Evolutionary conservation across 2,329 filamentous ascomycete genomes (phyloP).

Genomic region (Arthrobotrys entomopaga): DNA sequence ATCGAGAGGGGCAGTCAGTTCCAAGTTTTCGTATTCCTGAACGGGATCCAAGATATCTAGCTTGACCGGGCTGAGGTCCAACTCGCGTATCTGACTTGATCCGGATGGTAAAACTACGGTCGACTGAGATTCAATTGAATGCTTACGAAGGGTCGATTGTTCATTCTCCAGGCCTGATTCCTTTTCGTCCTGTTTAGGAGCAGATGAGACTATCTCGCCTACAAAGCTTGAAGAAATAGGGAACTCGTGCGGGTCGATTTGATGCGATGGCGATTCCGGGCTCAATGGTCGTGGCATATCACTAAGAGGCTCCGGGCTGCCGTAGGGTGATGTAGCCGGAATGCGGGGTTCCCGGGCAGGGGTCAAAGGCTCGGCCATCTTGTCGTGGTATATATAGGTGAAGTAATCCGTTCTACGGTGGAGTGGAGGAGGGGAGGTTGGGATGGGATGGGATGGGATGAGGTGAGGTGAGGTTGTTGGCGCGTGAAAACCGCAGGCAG

Average conservation of each 20-base stretch:
- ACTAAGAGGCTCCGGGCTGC: conserved; percentile 45
- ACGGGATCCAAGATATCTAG: conserved; percentile 4
- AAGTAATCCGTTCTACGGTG: neutral
- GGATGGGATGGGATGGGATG: too few relatives aligned
- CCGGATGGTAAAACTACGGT: conserved; percentile 23
- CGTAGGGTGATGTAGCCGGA: conserved; percentile 48
- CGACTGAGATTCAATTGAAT: conserved; percentile 20
- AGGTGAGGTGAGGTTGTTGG: neutral
- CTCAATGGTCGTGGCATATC: conserved; percentile 21
- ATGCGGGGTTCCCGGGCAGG: conserved; percentile 18
- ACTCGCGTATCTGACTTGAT: conserved; percentile 31
- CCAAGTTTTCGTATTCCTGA: conserved; percentile 10
- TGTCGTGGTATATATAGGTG: neutral
- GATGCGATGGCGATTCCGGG: conserved; percentile 24
- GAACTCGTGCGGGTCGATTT: conserved; percentile 3
- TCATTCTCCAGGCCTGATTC: conserved; percentile 1
- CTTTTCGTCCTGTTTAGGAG: conserved; percentile 7
- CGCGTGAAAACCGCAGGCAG: neutral
- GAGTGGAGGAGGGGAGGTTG: too few relatives aligned
- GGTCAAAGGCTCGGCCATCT: conserved; percentile 35
- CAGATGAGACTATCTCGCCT: conserved; percentile 17
- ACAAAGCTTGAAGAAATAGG: conserved; percentile 17
- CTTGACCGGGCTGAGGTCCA: conserved; percentile 25
- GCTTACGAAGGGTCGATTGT: neutral
- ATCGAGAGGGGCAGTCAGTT: neutral